Evolutionary conservation across 805 yeast genomes (phyloP).

Genomic region (Candida insectalens): DNA sequence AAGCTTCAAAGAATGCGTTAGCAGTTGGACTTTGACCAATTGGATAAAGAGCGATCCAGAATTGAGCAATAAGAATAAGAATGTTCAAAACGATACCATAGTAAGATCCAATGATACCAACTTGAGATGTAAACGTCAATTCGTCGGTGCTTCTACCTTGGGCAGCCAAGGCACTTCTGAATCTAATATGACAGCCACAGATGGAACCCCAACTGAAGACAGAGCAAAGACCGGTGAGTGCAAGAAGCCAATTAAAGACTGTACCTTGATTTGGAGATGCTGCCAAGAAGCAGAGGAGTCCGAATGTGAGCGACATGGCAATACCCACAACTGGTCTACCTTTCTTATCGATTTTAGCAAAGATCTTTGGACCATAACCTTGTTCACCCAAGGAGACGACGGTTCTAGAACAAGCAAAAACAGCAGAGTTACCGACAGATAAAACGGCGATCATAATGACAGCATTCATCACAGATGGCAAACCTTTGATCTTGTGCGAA

Average conservation of each 20-base stretch:
- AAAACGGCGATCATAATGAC: slow-evolving; percentile 62
- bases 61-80: slow-evolving; percentile 59
- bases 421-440: slow-evolving; percentile 67
- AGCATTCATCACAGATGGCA: slow-evolving; percentile 64
- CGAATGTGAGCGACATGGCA: slow-evolving; percentile 38
- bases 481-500: slow-evolving; percentile 48
- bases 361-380: slow-evolving; percentile 51
- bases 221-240: slow-evolving; percentile 67
- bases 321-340: slow-evolving; percentile 78
- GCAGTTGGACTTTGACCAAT: slow-evolving; percentile 42
- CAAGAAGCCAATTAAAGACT: slow-evolving; percentile 64
- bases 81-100: slow-evolving; percentile 48
- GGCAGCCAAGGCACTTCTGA: slow-evolving; percentile 51
- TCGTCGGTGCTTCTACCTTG: slow-evolving; percentile 62
- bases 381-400: slow-evolving; percentile 58
- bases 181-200: slow-evolving; percentile 55
- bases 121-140: slow-evolving; percentile 52
- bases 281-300: slow-evolving; percentile 48
- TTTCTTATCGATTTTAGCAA: slow-evolving; percentile 58
- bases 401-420: slow-evolving; percentile 65
- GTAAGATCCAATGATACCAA: slow-evolving; percentile 57
- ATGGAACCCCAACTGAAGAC: slow-evolving; percentile 72
- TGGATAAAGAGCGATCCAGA: slow-evolving; percentile 76
- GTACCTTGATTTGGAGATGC: slow-evolving; percentile 44
- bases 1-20: slow-evolving; percentile 47